Percentiles rank a stretch among this genome's conserved stretches.
Conservation (phyloP, 2,329 filamentous ascomycete species). For the Chrysosphaeria jannelii region DNA sequence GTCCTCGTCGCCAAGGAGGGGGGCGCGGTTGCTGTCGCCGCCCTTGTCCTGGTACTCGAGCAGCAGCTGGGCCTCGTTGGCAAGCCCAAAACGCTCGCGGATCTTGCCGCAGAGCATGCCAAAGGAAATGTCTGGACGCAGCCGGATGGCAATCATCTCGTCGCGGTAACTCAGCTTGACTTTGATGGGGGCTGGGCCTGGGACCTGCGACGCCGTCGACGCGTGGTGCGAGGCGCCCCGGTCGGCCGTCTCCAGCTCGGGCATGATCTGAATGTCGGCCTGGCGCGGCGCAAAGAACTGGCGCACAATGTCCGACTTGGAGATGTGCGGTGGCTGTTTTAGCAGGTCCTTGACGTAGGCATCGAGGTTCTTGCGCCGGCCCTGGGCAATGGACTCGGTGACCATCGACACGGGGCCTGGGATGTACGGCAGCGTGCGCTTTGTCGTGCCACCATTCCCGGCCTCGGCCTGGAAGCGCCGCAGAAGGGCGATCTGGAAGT, state of each 20-base stretch:
- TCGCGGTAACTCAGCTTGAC: slow-evolving; percentile 87
- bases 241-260: slow-evolving; percentile 18
- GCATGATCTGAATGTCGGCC: slow-evolving; percentile 80
- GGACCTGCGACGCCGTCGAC: slow-evolving; percentile 7
- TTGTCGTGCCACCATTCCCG: slow-evolving; percentile 51
- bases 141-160: slow-evolving; percentile 72
- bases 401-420: slow-evolving; percentile 92
- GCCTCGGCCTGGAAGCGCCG: slow-evolving; percentile 81
- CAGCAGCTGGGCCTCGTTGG: slow-evolving; percentile 34
- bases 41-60: slow-evolving; percentile 70
- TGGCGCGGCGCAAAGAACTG: slow-evolving; percentile 74
- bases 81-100: slow-evolving; percentile 51
- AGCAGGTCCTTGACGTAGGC: slow-evolving; percentile 86
- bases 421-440: slow-evolving; percentile 82
- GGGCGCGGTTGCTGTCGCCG: slow-evolving; percentile 42
- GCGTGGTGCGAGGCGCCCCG: slow-evolving; percentile 8
- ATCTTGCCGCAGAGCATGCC: slow-evolving; percentile 59
- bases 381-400: slow-evolving; percentile 90
- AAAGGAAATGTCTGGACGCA: slow-evolving; percentile 53
- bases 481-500: slow-evolving; percentile 85
- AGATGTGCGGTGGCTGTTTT: slow-evolving; percentile 56
- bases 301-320: slow-evolving; percentile 55
- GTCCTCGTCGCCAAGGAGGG: slow-evolving; percentile 51
- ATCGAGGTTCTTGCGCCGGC: slow-evolving; percentile 70
- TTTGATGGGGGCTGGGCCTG: slow-evolving; percentile 27